Percentiles rank a stretch among this genome's conserved stretches.
Conservation (phyloP, 768 basidiomycete genomes). For the Lentinus tigrinus region DNA sequence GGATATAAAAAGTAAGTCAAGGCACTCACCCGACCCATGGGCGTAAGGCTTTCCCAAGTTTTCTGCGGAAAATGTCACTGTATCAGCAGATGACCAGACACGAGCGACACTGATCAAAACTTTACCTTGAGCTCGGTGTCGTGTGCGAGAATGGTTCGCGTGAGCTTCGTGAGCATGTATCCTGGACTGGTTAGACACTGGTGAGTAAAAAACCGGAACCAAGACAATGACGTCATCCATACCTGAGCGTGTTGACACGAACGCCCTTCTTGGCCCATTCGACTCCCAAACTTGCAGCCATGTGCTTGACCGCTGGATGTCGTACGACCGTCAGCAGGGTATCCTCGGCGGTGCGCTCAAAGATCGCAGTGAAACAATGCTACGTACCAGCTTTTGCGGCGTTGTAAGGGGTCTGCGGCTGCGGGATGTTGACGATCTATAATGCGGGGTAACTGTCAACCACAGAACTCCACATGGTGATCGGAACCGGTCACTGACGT, state of each 20-base stretch:
- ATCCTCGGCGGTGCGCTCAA: background rate
- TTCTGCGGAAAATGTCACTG: slow-evolving; percentile 44
- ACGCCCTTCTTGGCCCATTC: slow-evolving; percentile 94
- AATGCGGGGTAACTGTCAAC: slow-evolving; percentile 3
- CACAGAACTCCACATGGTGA: slow-evolving; percentile 17
- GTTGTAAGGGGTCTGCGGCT: slow-evolving; percentile 94
- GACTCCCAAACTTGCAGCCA: slow-evolving; percentile 89
- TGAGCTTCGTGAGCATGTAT: slow-evolving; percentile 92
- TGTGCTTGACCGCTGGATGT: slow-evolving; percentile 78
- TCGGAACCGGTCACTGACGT: slow-evolving; percentile 44
- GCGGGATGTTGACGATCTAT: slow-evolving; percentile 87
- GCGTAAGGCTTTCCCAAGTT: slow-evolving; percentile 83
- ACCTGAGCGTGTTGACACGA: slow-evolving; percentile 83
- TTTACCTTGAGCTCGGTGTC: slow-evolving; percentile 73
- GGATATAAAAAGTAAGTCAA: slow-evolving; percentile 6
- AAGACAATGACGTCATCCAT: slow-evolving; percentile 15
- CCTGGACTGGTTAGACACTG: no score
- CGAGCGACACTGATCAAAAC: slow-evolving; percentile 4
- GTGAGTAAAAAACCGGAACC: no score
- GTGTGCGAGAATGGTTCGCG: slow-evolving; percentile 74
- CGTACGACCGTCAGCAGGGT: slow-evolving; percentile 7
- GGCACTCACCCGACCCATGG: slow-evolving; percentile 74
- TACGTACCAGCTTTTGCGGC: slow-evolving; percentile 84
- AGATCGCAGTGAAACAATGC: slow-evolving; percentile 9
- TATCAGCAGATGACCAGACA: slow-evolving; percentile 12